Conservation (phyloP, 257 asterid species). For the Buddleja alternifolia region DNA sequence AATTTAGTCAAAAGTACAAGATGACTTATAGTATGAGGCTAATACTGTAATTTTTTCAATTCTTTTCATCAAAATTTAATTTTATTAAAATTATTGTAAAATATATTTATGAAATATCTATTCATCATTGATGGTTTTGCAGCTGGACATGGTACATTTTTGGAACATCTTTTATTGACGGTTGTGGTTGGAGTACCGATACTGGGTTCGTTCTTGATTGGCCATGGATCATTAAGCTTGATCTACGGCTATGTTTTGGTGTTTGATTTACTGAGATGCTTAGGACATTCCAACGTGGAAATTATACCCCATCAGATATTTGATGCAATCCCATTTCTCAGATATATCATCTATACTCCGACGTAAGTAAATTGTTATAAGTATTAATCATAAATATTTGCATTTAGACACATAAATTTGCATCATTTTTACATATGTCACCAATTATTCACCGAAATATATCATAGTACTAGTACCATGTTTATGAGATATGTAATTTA, state of each 20-base stretch:
- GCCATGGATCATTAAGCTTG: conserved; percentile 70
- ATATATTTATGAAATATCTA: not conserved
- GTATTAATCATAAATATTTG: not conserved
- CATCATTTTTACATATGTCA: too few relatives aligned
- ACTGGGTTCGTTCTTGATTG: conserved; percentile 55
- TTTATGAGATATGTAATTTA: too few relatives aligned
- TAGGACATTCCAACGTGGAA: conserved; percentile 87
- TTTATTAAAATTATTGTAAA: too few relatives aligned
- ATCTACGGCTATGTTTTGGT: conserved; percentile 63
- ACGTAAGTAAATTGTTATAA: conserved; percentile 53
- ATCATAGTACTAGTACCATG: too few relatives aligned
- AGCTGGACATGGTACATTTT: conserved; percentile 82
- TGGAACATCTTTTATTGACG: conserved; percentile 70
- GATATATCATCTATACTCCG: conserved; percentile 75
- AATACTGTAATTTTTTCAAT: too few relatives aligned
- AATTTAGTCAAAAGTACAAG: too few relatives aligned
- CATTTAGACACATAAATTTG: not conserved
- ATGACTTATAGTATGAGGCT: too few relatives aligned
- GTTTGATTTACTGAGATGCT: conserved; percentile 73
- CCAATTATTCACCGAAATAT: too few relatives aligned
- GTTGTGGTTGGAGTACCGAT: conserved; percentile 72
- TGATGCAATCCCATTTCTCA: conserved; percentile 58
- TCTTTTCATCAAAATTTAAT: too few relatives aligned
- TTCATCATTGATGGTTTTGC: conserved; percentile 22
- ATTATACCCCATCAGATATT: conserved; percentile 74